Evolutionary conservation across 2,329 filamentous ascomycete genomes (phyloP).

Genomic region (Botryosphaeria dothidea): DNA sequence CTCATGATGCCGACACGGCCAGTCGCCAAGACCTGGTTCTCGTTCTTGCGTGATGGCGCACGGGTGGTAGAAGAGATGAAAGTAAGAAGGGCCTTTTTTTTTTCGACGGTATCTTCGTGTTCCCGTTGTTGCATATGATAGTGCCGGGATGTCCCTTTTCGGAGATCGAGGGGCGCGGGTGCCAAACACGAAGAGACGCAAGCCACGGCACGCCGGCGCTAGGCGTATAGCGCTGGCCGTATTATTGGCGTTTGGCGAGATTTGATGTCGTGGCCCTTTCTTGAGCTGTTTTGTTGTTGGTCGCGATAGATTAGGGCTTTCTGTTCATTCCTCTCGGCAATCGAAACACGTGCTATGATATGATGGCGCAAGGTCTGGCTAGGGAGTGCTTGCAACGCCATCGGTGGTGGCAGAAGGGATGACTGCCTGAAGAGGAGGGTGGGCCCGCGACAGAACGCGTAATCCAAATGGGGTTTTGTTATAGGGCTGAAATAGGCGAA

Average conservation of each 20-base stretch:
- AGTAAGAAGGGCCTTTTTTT: neutral
- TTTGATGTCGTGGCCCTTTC: neutral
- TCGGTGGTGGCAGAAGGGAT: neutral
- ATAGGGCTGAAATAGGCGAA: constrained; percentile 16
- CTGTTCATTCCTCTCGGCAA: neutral
- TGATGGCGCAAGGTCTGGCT: neutral
- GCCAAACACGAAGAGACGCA: neutral
- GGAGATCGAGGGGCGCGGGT: neutral
- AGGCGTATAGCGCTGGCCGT: neutral
- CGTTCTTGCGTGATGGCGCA: neutral
- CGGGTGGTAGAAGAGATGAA: neutral
- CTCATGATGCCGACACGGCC: neutral
- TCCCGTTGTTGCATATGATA: neutral
- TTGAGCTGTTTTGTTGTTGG: neutral
- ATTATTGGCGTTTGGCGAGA: neutral
- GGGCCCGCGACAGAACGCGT: constrained; percentile 5
- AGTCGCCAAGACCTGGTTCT: too few relatives aligned
- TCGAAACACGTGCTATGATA: neutral
- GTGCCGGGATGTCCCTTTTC: constrained; percentile 2
- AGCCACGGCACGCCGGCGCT: neutral
- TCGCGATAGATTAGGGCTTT: neutral
- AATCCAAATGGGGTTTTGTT: neutral
- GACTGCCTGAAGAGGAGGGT: neutral
- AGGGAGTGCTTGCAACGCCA: neutral
- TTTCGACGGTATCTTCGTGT: neutral